A percentile compares a stretch with the other conserved stretches of the same genome.
Evolutionary conservation across 2,329 filamentous ascomycete species (phyloP).

Genomic region (Ophiostoma ulmi): DNA sequence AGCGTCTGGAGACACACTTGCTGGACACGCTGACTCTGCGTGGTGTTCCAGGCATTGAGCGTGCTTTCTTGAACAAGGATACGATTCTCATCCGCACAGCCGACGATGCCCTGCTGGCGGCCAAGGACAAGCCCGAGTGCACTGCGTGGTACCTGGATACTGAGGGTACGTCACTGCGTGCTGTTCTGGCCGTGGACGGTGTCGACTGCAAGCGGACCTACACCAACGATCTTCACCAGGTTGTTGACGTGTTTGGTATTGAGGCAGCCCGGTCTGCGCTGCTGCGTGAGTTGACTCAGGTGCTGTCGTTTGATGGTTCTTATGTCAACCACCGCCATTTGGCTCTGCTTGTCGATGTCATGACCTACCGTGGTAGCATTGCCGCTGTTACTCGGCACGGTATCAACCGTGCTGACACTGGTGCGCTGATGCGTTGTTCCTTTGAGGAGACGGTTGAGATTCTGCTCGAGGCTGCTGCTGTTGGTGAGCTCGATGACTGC

Average conservation of each 20-base stretch:
- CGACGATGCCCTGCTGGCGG: conserved; percentile 68
- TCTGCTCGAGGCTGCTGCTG: conserved; percentile 87
- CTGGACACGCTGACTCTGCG: conserved; percentile 86
- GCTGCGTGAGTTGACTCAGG: conserved; percentile 81
- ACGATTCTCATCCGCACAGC: conserved; percentile 59
- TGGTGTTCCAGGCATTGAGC: conserved; percentile 81
- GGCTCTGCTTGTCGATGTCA: conserved; percentile 90
- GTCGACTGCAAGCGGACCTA: conserved; percentile 83
- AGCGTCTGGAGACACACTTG: conserved; percentile 85
- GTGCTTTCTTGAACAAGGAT: conserved; percentile 88
- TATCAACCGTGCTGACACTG: conserved; percentile 96
- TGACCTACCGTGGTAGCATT: conserved; percentile 90
- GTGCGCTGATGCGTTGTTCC: conserved; percentile 97
- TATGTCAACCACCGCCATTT: conserved; percentile 99
- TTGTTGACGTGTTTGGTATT: conserved; percentile 92
- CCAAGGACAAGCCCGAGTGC: conserved; percentile 68
- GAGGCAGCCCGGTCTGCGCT: conserved; percentile 86
- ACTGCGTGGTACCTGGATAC: conserved; percentile 96
- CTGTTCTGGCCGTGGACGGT: conserved; percentile 79
- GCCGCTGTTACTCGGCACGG: conserved; percentile 97
- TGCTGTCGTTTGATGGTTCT: conserved; percentile 96
- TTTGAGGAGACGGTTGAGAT: conserved; percentile 99
- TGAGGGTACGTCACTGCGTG: conserved; percentile 77
- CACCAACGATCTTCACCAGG: conserved; percentile 92
- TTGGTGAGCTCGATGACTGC: conserved; percentile 94